Evolutionary conservation across 148 eudicot genomes (phyloP), one percentile per base, ranked within the genome.

Genomic region (Spergularia bocconei): DNA sequence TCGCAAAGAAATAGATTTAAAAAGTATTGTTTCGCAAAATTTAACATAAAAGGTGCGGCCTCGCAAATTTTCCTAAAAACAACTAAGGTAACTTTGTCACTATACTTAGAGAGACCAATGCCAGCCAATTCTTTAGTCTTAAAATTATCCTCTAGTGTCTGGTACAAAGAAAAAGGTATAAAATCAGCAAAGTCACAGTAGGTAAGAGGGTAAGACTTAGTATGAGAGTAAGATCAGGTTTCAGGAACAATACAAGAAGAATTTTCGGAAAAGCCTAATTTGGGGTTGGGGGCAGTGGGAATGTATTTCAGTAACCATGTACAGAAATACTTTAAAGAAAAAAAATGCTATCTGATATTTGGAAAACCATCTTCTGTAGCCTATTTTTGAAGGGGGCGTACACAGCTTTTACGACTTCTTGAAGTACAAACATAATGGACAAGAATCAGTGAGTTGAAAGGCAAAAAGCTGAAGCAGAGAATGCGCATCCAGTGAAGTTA

Each of bases 381-480:
- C 74, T 39, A 11, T 56, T 2, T 53, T 13, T 13, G 13, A 70
- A 57, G 25, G 13, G 4, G n/a, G n/a, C 14, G 38, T 39, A 33
- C 52, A 39, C 19, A 11, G 53, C 16, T n/a, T 71, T 38, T 57
- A 16, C 54, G 29, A 11, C 6, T 29, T 20, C 25, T 19, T 38
- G 1, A 29, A 17, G 2, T 15, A 9, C 44, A 70, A 69, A 29
- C 16, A 52, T 52, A 21, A 25, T 68, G 17, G 61, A 50, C 17
- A 36, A 70, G 39, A 39, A 69, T 69, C 38, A 50, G 1, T 47
- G 58, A 69, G 38, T 56, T 69, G 60, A 25, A 69, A 53, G 72
- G 38, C n/a, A 12, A 21, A n/a, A 71, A 71, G 55, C 6, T 4
- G 36, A 17, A 56, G 47, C 33, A 71, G 57, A 13, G 41, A 36